Conservation (phyloP, 768 basidiomycete genomes). For the Clavulina sp. region DNA sequence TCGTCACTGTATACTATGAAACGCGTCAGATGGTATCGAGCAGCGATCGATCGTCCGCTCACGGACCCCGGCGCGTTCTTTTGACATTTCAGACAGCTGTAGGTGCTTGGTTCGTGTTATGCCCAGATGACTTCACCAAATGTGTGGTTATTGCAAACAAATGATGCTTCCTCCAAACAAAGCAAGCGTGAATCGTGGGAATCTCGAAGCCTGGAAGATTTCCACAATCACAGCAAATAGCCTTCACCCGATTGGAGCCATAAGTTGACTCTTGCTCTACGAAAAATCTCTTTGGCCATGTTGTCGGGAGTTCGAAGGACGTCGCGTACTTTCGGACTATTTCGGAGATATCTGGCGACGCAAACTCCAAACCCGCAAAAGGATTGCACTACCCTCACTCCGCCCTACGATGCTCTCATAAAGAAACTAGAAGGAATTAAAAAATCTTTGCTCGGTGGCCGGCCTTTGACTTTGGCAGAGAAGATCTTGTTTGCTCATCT, state of each 20-base stretch:
- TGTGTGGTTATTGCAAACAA: no score
- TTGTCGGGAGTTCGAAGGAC: neutral
- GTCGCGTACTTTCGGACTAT: neutral
- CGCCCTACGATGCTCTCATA: slow-evolving; percentile 60
- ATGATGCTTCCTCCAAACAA: no score
- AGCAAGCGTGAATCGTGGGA: no score
- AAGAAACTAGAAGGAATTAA: slow-evolving; percentile 55
- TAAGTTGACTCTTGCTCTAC: neutral
- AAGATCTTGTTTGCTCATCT: slow-evolving; percentile 95
- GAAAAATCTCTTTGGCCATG: neutral
- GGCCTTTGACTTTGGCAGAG: slow-evolving; percentile 86
- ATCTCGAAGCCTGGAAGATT: no score
- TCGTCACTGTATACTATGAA: slow-evolving; percentile 59
- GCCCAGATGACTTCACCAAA: no score
- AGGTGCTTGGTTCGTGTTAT: no score
- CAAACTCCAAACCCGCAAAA: slow-evolving; percentile 28
- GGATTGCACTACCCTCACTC: slow-evolving; percentile 59
- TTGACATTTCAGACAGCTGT: no score
- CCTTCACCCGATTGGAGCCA: neutral
- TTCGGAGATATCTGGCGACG: slow-evolving; percentile 13
- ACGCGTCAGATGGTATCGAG: no score
- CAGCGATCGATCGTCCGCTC: no score
- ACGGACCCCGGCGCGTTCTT: no score
- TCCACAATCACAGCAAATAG: no score
- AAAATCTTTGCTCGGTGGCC: slow-evolving; percentile 36